phyloP scores from a whole-genome alignment of 768 basidiomycete species.

The Leccinellum luteum region DNA sequence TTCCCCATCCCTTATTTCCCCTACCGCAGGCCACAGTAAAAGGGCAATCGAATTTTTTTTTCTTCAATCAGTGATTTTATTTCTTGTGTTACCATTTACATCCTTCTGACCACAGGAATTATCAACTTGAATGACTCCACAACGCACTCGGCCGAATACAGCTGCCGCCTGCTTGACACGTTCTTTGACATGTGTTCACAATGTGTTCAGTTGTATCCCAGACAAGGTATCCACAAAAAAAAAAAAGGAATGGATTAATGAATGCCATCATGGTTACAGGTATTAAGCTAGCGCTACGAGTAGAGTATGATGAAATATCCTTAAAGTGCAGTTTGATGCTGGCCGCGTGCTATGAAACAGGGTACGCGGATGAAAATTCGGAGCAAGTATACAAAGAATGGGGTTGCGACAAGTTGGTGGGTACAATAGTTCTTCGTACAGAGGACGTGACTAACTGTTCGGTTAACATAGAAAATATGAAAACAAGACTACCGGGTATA shows the following conservation, averaged over 20 bases:
- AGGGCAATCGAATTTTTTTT: too few relatives aligned
- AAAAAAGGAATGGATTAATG: background rate
- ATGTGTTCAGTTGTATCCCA: too few relatives aligned
- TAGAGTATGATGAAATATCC: slow-evolving; percentile 12
- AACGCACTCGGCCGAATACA: too few relatives aligned
- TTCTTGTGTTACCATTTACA: too few relatives aligned
- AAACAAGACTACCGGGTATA: background rate
- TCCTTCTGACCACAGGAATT: too few relatives aligned
- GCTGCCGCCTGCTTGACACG: too few relatives aligned
- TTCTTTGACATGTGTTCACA: too few relatives aligned
- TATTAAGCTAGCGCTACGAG: slow-evolving; percentile 10
- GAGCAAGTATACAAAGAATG: slow-evolving; percentile 10
- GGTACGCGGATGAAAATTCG: background rate
- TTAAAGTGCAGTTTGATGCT: background rate
- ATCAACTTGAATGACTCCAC: too few relatives aligned
- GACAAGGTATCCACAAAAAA: background rate
- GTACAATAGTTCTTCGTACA: slow-evolving; percentile 1
- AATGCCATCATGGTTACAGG: background rate
- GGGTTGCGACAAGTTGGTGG: slow-evolving; percentile 3
- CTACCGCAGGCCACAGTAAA: too few relatives aligned
- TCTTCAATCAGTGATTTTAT: too few relatives aligned
- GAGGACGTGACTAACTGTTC: background rate
- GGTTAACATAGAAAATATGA: background rate
- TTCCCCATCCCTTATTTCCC: too few relatives aligned
- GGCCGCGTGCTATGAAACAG: background rate